Percentiles rank a stretch among this genome's conserved stretches.
These are phyloP conservation scores for Metarhizium album DNA, from an alignment of 2,329 filamentous ascomycete species.

Conservation along the genomic window DNA sequence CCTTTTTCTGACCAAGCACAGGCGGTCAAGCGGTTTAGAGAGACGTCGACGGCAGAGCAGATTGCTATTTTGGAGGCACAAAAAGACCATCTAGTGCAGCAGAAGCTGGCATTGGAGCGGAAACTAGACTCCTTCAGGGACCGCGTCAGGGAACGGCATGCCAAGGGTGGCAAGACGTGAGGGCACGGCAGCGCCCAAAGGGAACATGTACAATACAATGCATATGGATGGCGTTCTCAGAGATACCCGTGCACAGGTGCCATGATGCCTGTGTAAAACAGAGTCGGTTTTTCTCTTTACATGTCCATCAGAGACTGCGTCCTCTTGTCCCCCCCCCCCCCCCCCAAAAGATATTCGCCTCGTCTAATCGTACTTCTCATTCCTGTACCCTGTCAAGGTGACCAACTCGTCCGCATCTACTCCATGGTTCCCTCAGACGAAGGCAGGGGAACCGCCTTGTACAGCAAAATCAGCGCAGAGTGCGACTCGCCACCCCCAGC, in stretches of 20 bases:
- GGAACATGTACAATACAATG: not conserved
- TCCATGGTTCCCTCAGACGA: slow-evolving; percentile 35
- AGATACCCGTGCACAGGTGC: slow-evolving; percentile 5
- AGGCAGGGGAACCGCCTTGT: slow-evolving; percentile 62
- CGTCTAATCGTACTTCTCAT: not conserved
- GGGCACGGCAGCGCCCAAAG: not conserved
- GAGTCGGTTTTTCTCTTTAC: not conserved
- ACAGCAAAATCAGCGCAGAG: slow-evolving; percentile 71
- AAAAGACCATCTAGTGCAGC: slow-evolving; percentile 25
- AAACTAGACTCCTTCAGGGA: slow-evolving; percentile 31
- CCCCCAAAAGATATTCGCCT: not conserved
- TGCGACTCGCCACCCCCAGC: slow-evolving; percentile 83
- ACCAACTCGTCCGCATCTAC: slow-evolving; percentile 7
- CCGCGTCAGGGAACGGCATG: slow-evolving; percentile 25
- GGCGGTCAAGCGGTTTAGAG: slow-evolving; percentile 27
- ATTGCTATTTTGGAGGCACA: slow-evolving; percentile 33
- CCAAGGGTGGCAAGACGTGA: slow-evolving; percentile 10
- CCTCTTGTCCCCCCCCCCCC: not conserved
- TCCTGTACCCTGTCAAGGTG: not conserved
- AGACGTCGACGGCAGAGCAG: slow-evolving; percentile 30
- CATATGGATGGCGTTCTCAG: slow-evolving; percentile 6
- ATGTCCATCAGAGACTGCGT: not conserved
- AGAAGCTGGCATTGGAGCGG: slow-evolving; percentile 28
- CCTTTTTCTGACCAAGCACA: slow-evolving; percentile 9
- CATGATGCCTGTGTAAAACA: not conserved